Evolutionary conservation across 305 asterid species (phyloP), one percentile per base, ranked within the genome.

Genomic region (Andrographis paniculata): DNA sequence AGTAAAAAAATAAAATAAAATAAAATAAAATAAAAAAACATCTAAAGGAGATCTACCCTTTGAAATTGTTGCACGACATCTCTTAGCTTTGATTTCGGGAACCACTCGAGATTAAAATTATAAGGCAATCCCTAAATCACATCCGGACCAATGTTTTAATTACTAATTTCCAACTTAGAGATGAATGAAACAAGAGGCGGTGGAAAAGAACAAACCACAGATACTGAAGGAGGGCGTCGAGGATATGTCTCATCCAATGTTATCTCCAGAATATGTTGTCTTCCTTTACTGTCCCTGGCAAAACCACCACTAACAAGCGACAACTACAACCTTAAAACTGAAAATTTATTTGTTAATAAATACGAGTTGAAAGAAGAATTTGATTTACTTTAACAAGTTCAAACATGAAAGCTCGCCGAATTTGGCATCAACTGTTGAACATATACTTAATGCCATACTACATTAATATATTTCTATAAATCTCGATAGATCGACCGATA

Each of bases 11-110:
- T 17, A 10, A 4, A 8, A 45, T 20, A 48, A 45, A 31, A 6
- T 14, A 42, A 42, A 16, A 8, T 14, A 30, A 22, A 20, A 9
- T 9, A 31, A 19, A 45, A 14, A 1, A 55, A 5, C 43, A 17
- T 31, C 17, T 15, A 40, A 62, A 37, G 22, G 19, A 57, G 24
- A 43, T 17, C 31, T 67, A 80, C 96, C 87, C 52, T 62, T 48
- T 68, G 70, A 70, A 87, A 87, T 66, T 83, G 96, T 65, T 22
- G 52, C 53, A 87, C 48, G 50, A 61, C 77, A 64, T 83, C 79
- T 63, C 64, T 74, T 55, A 83, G 46, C 49, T 65, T 76, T 41
- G 87, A 83, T 62, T 65, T 62, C 21, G 48, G 43, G 8, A 80
- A 76, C 94, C 93, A 83, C 45, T 74, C 72, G 20, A 80, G 59